These are phyloP conservation scores for Scedosporium apiospermum DNA, from an alignment of 2,329 filamentous ascomycete species.

Conservation along the genomic window DNA sequence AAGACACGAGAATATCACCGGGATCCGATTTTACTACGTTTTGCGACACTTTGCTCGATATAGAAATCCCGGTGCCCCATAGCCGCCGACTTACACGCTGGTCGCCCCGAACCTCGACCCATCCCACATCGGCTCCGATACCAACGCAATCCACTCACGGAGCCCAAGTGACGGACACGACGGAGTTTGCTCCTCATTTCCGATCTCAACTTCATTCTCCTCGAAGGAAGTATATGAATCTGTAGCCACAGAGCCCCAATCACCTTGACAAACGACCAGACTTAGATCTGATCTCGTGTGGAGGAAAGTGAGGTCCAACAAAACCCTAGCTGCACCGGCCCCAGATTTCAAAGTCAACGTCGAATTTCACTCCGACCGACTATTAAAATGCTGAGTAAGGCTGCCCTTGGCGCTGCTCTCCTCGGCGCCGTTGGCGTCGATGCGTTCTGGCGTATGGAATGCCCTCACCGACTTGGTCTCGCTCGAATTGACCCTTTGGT, in stretches of 20 bases:
- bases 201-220: neutral
- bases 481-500: constrained; percentile 73
- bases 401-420: neutral
- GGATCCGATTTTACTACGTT: neutral
- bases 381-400: neutral
- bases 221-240: neutral
- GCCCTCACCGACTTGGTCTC: constrained; percentile 58
- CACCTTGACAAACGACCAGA: neutral
- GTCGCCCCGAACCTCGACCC: neutral
- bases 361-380: too few species aligned
- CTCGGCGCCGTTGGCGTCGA: constrained; percentile 14
- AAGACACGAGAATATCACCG: neutral
- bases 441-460: constrained; percentile 89
- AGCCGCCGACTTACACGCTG: neutral
- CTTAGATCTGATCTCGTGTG: neutral
- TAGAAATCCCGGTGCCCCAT: neutral
- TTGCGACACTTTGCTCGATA: neutral
- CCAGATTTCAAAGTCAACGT: neutral
- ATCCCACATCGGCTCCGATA: neutral
- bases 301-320: neutral
- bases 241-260: too few species aligned
- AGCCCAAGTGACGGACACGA: neutral
- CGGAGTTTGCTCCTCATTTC: neutral
- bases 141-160: neutral
- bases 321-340: neutral